Conservation (phyloP, 2,329 filamentous ascomycete species). For the Arachnopeziza araneosa region DNA sequence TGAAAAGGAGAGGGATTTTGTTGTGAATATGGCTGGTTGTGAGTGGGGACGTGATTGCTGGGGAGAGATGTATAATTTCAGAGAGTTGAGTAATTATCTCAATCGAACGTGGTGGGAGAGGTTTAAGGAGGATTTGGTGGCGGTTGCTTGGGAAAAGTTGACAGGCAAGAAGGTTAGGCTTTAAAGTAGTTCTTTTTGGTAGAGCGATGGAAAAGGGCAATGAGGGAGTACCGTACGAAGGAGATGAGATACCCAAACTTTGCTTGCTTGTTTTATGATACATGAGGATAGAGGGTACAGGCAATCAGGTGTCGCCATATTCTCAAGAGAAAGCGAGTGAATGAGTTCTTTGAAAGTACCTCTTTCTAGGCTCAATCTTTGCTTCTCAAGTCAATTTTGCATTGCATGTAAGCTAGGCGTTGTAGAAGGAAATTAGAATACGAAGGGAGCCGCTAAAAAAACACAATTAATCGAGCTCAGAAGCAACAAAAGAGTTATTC, state of each 20-base stretch:
- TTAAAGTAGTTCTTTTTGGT: constrained; percentile 10
- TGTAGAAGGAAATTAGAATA: no score
- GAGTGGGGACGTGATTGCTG: constrained; percentile 97
- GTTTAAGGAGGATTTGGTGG: constrained; percentile 62
- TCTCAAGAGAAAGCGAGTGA: no score
- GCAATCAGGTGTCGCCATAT: no score
- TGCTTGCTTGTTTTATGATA: not conserved
- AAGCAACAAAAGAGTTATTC: no score
- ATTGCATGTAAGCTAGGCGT: no score
- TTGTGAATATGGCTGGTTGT: constrained; percentile 98
- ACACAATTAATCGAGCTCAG: no score
- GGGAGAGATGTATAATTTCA: constrained; percentile 95
- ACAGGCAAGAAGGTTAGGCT: constrained; percentile 44
- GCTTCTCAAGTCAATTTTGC: no score
- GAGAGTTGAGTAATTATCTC: constrained; percentile 82
- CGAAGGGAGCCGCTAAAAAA: no score
- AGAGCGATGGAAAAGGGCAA: constrained; percentile 5
- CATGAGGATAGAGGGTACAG: no score
- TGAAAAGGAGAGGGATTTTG: constrained; percentile 78
- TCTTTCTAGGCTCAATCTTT: no score
- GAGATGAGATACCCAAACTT: not conserved
- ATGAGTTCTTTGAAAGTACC: no score
- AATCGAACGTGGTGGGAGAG: constrained; percentile 79
- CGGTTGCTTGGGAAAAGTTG: constrained; percentile 56
- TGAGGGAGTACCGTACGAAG: not conserved